Base-by-base conservation (phyloP, 768 basidiomycete genomes). In the Suillus spraguei region DNA sequence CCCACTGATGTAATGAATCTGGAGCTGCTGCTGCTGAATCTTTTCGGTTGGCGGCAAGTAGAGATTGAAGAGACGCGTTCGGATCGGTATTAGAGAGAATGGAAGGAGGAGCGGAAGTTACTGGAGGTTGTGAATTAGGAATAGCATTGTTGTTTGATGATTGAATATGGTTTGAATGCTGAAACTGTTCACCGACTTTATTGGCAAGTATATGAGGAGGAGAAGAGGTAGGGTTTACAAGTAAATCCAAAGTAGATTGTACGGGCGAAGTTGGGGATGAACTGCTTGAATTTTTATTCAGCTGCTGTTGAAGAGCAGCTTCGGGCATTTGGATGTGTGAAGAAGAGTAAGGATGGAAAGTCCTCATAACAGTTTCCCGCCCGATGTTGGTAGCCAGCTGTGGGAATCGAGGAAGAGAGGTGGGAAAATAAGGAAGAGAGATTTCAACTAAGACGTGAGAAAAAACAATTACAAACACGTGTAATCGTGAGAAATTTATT, bases 351-450 rank as follows among this genome's bases (percentile, higher is more conserved):
- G 78, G 75, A 70, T 79, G 79, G 58, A 79, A 80, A 0, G 78
- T 79, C 78, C 78, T 79, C 78, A 79, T 79, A 71, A 76, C 73
- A 71, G 65, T 68, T 77, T 79, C 75, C 79, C 78, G 75, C 78
- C 70, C 69, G 69, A 73, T 74, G 56, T 60, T 74, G 74, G 71
- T 70, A 73, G 74, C 72, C 72, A 71, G 76, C 78, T 82, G 80
- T 82, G 80, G 80, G 81, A 82, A 82, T 74, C 66, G 69, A 69
- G 67, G 49, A 72, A 68, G 72, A 72, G 71, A 77, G 76, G 79
- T 81, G 80, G 81, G 80, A 81, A 81, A 80, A 82, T 76, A 24
- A 13, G 24, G 47, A 49, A 49, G 74, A 68, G 69, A 8, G 28
- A 61, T 41, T 58, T 58, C 36, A 58, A 41, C 55, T 22, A 56